phyloP scores from a whole-genome alignment of 768 basidiomycete species.

The Podaxis sp. region DNA sequence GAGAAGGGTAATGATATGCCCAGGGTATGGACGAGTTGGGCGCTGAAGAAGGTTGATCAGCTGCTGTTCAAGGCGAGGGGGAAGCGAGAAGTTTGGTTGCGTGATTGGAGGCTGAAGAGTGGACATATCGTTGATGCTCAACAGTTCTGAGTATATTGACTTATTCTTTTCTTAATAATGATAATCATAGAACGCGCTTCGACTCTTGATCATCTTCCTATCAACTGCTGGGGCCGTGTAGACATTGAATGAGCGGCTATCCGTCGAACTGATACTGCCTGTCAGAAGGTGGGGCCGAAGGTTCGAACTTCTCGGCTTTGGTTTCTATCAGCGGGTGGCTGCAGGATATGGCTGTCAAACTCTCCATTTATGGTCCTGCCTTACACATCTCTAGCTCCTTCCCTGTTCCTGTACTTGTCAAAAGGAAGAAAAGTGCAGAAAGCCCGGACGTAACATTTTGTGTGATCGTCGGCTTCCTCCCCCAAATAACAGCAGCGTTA shows the following conservation, averaged over 20 bases:
- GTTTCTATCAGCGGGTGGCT: too few relatives aligned
- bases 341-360: too few relatives aligned
- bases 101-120: slow-evolving; percentile 9
- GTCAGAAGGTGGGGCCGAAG: too few relatives aligned
- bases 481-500: background rate
- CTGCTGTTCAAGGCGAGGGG: slow-evolving; percentile 17
- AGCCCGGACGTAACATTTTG: too few relatives aligned
- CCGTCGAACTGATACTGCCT: background rate
- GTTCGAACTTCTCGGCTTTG: too few relatives aligned
- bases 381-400: too few relatives aligned
- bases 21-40: slow-evolving; percentile 29
- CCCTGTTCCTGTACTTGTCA: too few relatives aligned
- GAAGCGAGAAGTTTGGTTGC: background rate
- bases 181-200: too few relatives aligned
- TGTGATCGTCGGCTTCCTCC: too few relatives aligned
- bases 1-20: slow-evolving; percentile 21
- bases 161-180: background rate
- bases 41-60: slow-evolving; percentile 30
- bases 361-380: too few relatives aligned
- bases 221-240: background rate
- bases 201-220: background rate
- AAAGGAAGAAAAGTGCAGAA: too few relatives aligned
- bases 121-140: slow-evolving; percentile 1
- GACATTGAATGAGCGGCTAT: background rate
- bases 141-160: background rate